Base-by-base conservation (phyloP, 805 yeast species). In the Saturnispora gosingensis region DNA sequence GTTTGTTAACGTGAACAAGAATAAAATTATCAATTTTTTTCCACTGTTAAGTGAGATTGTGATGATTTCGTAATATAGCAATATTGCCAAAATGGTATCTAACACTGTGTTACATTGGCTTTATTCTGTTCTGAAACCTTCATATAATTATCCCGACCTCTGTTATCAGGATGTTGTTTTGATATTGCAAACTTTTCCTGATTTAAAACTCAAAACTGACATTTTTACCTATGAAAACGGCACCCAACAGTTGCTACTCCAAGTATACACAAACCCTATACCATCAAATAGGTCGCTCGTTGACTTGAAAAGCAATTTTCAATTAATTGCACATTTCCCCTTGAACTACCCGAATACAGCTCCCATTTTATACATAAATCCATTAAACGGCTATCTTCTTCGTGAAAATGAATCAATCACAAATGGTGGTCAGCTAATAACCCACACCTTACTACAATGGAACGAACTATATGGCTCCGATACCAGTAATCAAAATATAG, bases 381-480 rank as follows among this genome's bases (percentile, higher is more conserved):
- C 72, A 24, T 30, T 52, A 75, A 20, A 81, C 83, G 2, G 74
- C 80, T n/a, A 69, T 68, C 35, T 61, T 66, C 24, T 63, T 35
- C 63, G 83, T 16, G 84, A 89, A 0, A 83, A 84, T 25, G 82
- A 80, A 56, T 72, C 77, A 58, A 77, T 87, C 3, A 95, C 86
- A 64, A 66, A 78, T 13, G 85, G 75, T 64, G 97, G 97, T 1
- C 67, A 70, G 45, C 74, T 88, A 49, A 85, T 82, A 61, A 83
- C 84, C 58, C 91, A 93, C 0, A 75, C 73, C 51, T 64, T 85
- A 43, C 65, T 82, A n/a, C 69, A 67, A 27, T 86, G 95, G 95
- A 11, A 16, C 5, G 38, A 44, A 0, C 22, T 16, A 5, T 58
- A 52, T 45, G 58, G 60, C 1, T 32, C 47, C 3, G 62, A 64